Evolutionary conservation across 1,284 basidiomycete genomes (phyloP).

Genomic region (Athelia sp.): DNA sequence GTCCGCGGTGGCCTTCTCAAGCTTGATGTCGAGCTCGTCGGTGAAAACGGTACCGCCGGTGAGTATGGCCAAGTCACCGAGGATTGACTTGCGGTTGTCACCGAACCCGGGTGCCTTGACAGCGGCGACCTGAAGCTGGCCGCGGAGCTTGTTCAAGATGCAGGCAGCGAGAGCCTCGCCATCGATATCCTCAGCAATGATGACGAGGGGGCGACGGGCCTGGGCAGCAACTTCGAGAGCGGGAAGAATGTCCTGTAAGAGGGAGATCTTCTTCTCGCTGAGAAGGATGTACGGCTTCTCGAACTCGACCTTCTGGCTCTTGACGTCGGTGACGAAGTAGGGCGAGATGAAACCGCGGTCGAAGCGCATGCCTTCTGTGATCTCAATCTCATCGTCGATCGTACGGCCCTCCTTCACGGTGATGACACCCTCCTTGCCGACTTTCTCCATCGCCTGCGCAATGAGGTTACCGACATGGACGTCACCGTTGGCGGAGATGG

Average conservation of each 20-base stretch:
- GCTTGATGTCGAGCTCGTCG: constrained; percentile 97
- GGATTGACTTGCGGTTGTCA: constrained; percentile 97
- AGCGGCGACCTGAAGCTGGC: constrained; percentile 89
- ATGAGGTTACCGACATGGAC: constrained; percentile 92
- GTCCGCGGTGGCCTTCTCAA: constrained; percentile 87
- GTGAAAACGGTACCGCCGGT: constrained; percentile 98
- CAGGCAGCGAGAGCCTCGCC: constrained; percentile 97
- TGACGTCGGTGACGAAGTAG: constrained; percentile 99
- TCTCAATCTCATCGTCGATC: constrained; percentile 98
- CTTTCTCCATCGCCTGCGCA: constrained; percentile 99
- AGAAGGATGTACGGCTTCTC: constrained; percentile 95
- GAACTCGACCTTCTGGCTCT: constrained; percentile 94
- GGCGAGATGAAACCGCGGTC: constrained; percentile 98
- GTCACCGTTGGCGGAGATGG: constrained; percentile 98
- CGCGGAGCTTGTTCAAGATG: constrained; percentile 98
- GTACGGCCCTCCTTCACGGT: constrained; percentile 98
- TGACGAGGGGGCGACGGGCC: constrained; percentile 87
- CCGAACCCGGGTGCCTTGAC: constrained; percentile 98
- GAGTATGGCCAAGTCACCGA: constrained; percentile 95
- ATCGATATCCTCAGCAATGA: constrained; percentile 97
- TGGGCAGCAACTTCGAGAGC: constrained; percentile 91
- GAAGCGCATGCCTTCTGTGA: constrained; percentile 99
- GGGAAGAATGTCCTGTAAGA: constrained; percentile 93
- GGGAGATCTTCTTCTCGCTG: constrained; percentile 97
- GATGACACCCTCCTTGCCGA: constrained; percentile 99